Evolutionary conservation across 192 early-diverging fungal genomes (phyloP).

Genomic region (Umbelopsis ramanniana): DNA sequence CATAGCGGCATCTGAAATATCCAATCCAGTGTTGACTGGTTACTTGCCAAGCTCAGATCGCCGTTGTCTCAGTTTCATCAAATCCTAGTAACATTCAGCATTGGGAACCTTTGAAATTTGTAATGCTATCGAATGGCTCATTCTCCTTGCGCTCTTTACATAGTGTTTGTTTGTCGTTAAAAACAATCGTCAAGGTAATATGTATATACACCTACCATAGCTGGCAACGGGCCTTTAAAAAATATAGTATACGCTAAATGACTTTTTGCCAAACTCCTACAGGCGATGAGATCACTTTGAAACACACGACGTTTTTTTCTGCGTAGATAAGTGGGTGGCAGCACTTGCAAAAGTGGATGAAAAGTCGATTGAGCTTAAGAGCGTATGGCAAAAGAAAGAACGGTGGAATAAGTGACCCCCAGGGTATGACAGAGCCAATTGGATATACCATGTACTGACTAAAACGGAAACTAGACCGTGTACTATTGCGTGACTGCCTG

Average conservation of each 20-base stretch:
- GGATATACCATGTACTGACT: constrained; percentile 15
- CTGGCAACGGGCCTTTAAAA: neutral
- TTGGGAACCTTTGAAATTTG: too few species aligned
- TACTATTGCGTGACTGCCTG: constrained; percentile 1
- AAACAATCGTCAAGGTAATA: neutral
- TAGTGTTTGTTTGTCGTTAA: neutral
- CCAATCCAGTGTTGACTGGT: too few species aligned
- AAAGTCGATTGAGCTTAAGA: neutral
- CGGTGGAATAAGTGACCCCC: neutral
- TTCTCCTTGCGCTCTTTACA: neutral
- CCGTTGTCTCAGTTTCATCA: too few species aligned
- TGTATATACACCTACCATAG: neutral
- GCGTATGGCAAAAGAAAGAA: neutral
- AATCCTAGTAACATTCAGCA: too few species aligned
- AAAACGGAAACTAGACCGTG: neutral
- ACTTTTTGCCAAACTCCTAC: neutral
- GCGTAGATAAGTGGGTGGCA: too few species aligned
- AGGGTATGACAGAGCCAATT: too few species aligned
- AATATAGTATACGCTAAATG: neutral
- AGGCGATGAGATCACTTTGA: neutral
- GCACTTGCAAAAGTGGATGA: too few species aligned
- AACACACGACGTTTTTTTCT: too few species aligned
- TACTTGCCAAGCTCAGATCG: too few species aligned
- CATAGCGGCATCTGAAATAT: too few species aligned
- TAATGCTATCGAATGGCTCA: too few species aligned